phyloP scores from a whole-genome alignment of 495 filamentous ascomycete genomes.

The Neurospora sp. region DNA sequence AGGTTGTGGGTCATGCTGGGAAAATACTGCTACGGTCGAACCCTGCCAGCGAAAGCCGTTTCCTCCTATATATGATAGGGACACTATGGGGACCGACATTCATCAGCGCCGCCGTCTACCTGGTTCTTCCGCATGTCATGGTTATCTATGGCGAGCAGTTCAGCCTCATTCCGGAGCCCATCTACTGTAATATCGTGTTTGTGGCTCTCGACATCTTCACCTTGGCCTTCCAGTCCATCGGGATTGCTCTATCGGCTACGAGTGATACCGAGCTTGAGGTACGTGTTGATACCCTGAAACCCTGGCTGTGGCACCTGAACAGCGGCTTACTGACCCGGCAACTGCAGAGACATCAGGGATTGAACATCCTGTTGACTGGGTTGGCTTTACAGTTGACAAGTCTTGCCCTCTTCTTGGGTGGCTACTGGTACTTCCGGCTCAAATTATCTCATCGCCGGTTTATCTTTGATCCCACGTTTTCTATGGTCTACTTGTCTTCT shows the following conservation, averaged over 20 bases:
- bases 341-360: conserved; percentile 22
- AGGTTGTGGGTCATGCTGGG: conserved; percentile 32
- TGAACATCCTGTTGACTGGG: conserved; percentile 24
- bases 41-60: conserved; percentile 14
- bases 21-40: conserved; percentile 24
- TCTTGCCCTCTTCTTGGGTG: conserved; percentile 22
- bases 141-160: conserved; percentile 30
- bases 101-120: conserved; percentile 25
- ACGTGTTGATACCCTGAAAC: not conserved
- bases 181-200: conserved; percentile 23
- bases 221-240: conserved; percentile 28
- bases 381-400: conserved; percentile 27
- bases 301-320: not conserved
- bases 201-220: conserved; percentile 20
- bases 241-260: conserved; percentile 16
- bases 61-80: conserved; percentile 30
- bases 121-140: conserved; percentile 28
- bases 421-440: conserved; percentile 22
- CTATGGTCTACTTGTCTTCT: conserved; percentile 22
- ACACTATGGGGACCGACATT: conserved; percentile 30
- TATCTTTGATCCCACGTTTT: conserved; percentile 20
- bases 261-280: conserved; percentile 12
- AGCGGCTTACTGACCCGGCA: not conserved
- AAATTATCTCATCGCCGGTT: conserved; percentile 22
- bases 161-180: conserved; percentile 17